Evolutionary conservation across 2,329 filamentous ascomycete species (phyloP).

Genomic region (Rhynchosporium graminicola): DNA sequence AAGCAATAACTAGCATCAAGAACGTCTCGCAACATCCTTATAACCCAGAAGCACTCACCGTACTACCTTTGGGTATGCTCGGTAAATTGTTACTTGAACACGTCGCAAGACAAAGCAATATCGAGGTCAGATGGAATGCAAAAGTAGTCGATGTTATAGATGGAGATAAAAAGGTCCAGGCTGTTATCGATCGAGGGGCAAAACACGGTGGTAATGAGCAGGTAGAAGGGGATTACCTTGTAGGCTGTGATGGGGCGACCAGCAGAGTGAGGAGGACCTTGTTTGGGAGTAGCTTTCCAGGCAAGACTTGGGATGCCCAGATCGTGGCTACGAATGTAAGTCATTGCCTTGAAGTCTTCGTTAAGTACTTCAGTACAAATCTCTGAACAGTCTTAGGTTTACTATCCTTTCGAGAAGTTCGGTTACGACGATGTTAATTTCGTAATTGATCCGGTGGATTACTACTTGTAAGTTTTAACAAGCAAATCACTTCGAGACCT

Average conservation of each 20-base stretch:
- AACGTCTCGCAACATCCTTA: slow-evolving; percentile 27
- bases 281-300: slow-evolving; percentile 58
- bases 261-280: slow-evolving; percentile 50
- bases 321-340: slow-evolving; percentile 62
- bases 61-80: slow-evolving; percentile 48
- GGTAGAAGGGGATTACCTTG: slow-evolving; percentile 52
- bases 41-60: slow-evolving; percentile 43
- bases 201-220: slow-evolving; percentile 41
- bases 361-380: not conserved
- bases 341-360: not conserved
- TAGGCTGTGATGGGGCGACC: slow-evolving; percentile 58
- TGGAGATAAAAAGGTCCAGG: slow-evolving; percentile 51
- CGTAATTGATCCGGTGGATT: slow-evolving; percentile 61
- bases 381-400: slow-evolving; percentile 48
- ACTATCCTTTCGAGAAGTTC: slow-evolving; percentile 60
- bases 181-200: slow-evolving; percentile 38
- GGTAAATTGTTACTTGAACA: slow-evolving; percentile 46
- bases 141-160: slow-evolving; percentile 50
- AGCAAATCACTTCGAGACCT: not conserved
- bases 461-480: slow-evolving; percentile 49
- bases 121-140: slow-evolving; percentile 49
- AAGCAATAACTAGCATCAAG: slow-evolving; percentile 40
- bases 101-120: slow-evolving; percentile 40
- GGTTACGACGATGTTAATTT: slow-evolving; percentile 59
- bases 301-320: slow-evolving; percentile 60